Evolutionary conservation across 768 basidiomycete species (phyloP).

Genomic region (Kwoniella bestiolae): DNA sequence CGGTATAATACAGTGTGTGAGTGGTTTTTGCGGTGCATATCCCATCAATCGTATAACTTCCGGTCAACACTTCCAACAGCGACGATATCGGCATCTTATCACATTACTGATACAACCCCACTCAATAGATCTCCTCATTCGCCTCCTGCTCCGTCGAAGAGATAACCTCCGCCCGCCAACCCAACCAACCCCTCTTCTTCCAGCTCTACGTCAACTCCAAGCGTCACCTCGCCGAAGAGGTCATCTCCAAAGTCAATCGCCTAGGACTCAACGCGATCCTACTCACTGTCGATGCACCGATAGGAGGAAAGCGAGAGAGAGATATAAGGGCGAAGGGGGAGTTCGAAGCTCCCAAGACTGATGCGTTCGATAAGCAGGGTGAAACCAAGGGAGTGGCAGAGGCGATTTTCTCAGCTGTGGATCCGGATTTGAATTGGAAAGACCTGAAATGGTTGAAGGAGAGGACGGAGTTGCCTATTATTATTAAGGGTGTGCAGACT

Average conservation of each 20-base stretch:
- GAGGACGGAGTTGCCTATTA: constrained; percentile 60
- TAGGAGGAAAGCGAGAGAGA: constrained; percentile 70
- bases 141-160: constrained; percentile 58
- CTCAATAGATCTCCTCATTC: constrained; percentile 54
- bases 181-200: constrained; percentile 51
- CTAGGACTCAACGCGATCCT: constrained; percentile 87
- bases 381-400: constrained; percentile 49
- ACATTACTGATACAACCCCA: not conserved
- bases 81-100: too few species aligned
- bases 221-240: constrained; percentile 54
- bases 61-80: too few species aligned
- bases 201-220: constrained; percentile 80
- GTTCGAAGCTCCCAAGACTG: constrained; percentile 46
- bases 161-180: constrained; percentile 47
- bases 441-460: constrained; percentile 58
- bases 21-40: too few species aligned
- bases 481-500: constrained; percentile 61
- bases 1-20: constrained; percentile 70
- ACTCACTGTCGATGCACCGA: constrained; percentile 85
- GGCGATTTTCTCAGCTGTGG: constrained; percentile 57
- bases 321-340: constrained; percentile 52
- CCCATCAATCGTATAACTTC: too few species aligned
- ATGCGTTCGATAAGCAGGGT: constrained; percentile 46
- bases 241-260: constrained; percentile 70
- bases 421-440: constrained; percentile 57